These are phyloP conservation scores for Eustoma russellianum DNA, from an alignment of 257 asterid species.

Conservation along the genomic window DNA sequence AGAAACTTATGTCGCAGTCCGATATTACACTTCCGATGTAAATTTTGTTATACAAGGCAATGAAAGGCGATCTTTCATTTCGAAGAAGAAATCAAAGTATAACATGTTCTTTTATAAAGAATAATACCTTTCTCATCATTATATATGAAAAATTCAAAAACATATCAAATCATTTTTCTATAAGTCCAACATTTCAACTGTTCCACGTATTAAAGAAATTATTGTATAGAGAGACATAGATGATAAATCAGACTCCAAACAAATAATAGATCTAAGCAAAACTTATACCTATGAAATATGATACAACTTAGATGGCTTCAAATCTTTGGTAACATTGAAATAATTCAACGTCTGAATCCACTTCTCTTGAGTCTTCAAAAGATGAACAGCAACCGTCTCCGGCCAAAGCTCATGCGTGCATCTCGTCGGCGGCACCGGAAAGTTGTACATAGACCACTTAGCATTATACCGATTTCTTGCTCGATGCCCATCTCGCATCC, in stretches of 20 bases:
- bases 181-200: too few relatives aligned
- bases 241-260: not conserved
- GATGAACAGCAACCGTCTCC: slow-evolving; percentile 72
- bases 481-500: slow-evolving; percentile 67
- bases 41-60: too few relatives aligned
- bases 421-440: slow-evolving; percentile 62
- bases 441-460: slow-evolving; percentile 91
- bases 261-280: slow-evolving; percentile 1
- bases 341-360: slow-evolving; percentile 74
- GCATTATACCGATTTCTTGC: slow-evolving; percentile 74
- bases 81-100: too few relatives aligned
- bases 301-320: slow-evolving; percentile 72
- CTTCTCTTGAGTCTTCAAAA: slow-evolving; percentile 76
- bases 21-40: too few relatives aligned
- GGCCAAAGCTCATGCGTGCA: slow-evolving; percentile 92
- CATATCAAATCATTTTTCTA: too few relatives aligned
- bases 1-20: too few relatives aligned
- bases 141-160: too few relatives aligned
- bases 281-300: slow-evolving; percentile 36
- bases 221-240: too few relatives aligned
- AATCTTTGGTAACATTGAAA: slow-evolving; percentile 58
- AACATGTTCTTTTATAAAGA: too few relatives aligned
- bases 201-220: too few relatives aligned
- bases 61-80: too few relatives aligned
- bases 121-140: too few relatives aligned